These are phyloP conservation scores for Syzygium aqueum DNA, from an alignment of 345 rosid genomes.

Conservation along the genomic window DNA sequence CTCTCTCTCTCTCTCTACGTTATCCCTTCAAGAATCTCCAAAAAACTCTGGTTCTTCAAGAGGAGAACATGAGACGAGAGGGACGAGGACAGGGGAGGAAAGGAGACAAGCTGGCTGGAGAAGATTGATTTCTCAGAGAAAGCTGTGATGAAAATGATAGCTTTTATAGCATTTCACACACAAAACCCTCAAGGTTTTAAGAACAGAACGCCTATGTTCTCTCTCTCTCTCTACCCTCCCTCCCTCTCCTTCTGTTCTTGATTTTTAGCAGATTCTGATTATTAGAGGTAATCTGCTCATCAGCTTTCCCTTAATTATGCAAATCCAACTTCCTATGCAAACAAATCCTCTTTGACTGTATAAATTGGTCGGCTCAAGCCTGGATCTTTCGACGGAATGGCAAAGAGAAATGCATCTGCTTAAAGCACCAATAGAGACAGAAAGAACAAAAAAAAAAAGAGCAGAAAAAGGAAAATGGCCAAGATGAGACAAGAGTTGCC, in stretches of 20 bases:
- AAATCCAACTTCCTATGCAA: background rate
- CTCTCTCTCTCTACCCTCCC: background rate
- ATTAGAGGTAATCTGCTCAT: no score
- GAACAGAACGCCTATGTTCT: background rate
- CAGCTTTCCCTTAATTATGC: background rate
- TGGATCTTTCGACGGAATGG: background rate
- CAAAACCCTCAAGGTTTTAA: background rate
- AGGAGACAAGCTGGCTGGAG: slow-evolving; percentile 1
- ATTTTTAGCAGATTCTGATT: background rate
- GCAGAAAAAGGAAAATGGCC: background rate
- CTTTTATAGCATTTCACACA: background rate
- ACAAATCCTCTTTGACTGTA: background rate
- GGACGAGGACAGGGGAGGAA: background rate
- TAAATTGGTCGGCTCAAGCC: no score
- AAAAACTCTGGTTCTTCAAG: background rate
- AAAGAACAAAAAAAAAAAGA: no score
- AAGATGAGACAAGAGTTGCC: background rate
- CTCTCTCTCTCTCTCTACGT: background rate
- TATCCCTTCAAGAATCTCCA: background rate
- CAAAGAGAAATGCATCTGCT: background rate
- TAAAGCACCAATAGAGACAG: background rate
- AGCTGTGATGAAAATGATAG: background rate
- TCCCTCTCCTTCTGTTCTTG: no score
- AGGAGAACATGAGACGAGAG: background rate
- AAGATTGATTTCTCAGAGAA: background rate